These are phyloP conservation scores for Pythium brassicae DNA, from an alignment of 352 stramenopile species.

Conservation along the genomic window DNA sequence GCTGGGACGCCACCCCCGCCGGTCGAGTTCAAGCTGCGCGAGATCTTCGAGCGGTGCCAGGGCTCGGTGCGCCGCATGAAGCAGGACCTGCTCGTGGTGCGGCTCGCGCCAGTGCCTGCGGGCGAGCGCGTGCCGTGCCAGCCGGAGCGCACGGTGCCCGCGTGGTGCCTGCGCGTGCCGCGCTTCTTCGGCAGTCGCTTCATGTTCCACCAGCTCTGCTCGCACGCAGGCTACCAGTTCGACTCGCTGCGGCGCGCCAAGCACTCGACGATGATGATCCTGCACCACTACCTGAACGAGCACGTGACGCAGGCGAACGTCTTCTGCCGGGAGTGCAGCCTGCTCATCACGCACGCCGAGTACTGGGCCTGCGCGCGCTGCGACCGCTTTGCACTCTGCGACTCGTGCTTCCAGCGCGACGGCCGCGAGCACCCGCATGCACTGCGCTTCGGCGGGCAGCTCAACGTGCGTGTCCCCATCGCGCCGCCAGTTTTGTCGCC, in stretches of 20 bases:
- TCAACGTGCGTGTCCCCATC: not conserved
- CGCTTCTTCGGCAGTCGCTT: slow-evolving; percentile 82
- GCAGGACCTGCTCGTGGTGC: slow-evolving; percentile 77
- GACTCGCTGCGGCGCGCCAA: slow-evolving; percentile 85
- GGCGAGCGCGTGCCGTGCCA: slow-evolving; percentile 15
- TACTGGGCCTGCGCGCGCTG: slow-evolving; percentile 62
- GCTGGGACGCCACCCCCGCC: slow-evolving; percentile 11
- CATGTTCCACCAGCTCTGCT: slow-evolving; percentile 86
- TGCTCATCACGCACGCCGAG: slow-evolving; percentile 71
- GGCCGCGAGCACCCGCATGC: slow-evolving; percentile 41
- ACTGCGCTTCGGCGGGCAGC: slow-evolving; percentile 34
- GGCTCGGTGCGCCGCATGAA: slow-evolving; percentile 63
- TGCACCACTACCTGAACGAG: slow-evolving; percentile 87
- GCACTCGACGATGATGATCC: slow-evolving; percentile 89
- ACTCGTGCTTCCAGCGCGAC: slow-evolving; percentile 54
- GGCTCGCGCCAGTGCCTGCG: slow-evolving; percentile 28
- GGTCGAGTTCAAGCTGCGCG: slow-evolving; percentile 60
- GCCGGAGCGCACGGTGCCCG: slow-evolving; percentile 36
- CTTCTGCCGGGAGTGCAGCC: slow-evolving; percentile 71
- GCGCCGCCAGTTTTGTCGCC: not conserved
- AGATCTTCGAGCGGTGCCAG: slow-evolving; percentile 63
- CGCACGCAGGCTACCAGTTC: slow-evolving; percentile 77
- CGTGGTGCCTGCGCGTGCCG: slow-evolving; percentile 55
- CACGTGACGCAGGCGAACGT: slow-evolving; percentile 62
- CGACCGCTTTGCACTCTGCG: slow-evolving; percentile 59